Percentiles rank a stretch among this genome's conserved stretches.
Evolutionary conservation across 2,329 filamentous ascomycete species (phyloP).

Genomic region (Calonectria pteridis): DNA sequence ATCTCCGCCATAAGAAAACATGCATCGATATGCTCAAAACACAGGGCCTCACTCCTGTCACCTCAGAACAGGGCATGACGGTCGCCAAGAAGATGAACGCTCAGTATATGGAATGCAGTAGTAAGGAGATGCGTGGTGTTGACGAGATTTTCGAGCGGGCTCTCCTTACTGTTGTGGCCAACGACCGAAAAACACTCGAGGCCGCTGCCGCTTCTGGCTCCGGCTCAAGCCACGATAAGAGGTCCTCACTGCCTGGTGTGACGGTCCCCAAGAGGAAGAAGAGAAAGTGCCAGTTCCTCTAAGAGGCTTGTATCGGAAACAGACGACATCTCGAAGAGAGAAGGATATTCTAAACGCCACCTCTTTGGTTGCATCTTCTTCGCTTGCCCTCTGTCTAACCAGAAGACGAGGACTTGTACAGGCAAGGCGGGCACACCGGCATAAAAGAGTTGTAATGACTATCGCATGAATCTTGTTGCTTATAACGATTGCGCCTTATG

Average conservation of each 20-base stretch:
- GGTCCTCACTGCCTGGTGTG: conserved; percentile 57
- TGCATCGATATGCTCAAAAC: conserved; percentile 99
- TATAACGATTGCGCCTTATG: conserved; percentile 50
- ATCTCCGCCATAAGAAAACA: conserved; percentile 93
- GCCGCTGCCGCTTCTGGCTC: conserved; percentile 55
- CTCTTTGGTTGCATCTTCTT: conserved; percentile 28
- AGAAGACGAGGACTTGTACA: conserved; percentile 33
- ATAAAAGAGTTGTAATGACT: conserved; percentile 57
- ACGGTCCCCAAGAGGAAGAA: conserved; percentile 80
- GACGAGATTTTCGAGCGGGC: conserved; percentile 96
- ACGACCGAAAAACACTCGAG: conserved; percentile 76
- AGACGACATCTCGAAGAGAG: conserved; percentile 34
- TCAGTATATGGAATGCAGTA: conserved; percentile 97
- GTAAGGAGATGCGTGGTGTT: conserved; percentile 95
- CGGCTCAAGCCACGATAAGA: conserved; percentile 53
- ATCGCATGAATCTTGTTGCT: conserved; percentile 54
- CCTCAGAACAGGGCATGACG: conserved; percentile 86
- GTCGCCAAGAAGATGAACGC: conserved; percentile 96
- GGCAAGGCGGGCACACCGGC: conserved; percentile 39
- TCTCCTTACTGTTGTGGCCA: conserved; percentile 89
- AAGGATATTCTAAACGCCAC: conserved; percentile 20
- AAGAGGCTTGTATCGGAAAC: conserved; percentile 48
- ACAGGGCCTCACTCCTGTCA: conserved; percentile 95
- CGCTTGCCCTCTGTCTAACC: conserved; percentile 32
- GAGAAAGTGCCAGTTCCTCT: conserved; percentile 85